phyloP scores from a whole-genome alignment of 106 monocot species.

The Agapanthus africanus region DNA sequence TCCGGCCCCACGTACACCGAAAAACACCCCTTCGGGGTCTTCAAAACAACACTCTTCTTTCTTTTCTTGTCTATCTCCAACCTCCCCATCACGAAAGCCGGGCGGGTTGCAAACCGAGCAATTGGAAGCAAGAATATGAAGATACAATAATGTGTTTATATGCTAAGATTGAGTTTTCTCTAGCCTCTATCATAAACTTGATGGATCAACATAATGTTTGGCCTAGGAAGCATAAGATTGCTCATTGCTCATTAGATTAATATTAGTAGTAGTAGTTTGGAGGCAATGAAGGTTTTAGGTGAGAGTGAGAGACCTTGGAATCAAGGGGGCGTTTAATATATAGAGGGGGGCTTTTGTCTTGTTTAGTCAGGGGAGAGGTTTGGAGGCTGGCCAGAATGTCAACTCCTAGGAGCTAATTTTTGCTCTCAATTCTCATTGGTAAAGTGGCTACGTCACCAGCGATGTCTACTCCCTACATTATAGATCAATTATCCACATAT shows the following conservation, averaged over 20 bases:
- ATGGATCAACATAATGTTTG: not conserved
- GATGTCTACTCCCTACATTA: no score
- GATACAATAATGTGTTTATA: not conserved
- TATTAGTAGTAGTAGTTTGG: not conserved
- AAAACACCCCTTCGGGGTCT: constrained; percentile 24
- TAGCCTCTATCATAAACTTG: not conserved
- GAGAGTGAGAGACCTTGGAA: no score
- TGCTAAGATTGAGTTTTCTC: not conserved
- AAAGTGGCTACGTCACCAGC: no score
- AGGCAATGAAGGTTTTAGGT: not conserved
- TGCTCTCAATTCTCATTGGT: no score
- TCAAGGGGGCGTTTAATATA: no score
- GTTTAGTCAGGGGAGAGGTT: no score
- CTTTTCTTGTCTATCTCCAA: not conserved
- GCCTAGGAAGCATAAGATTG: not conserved
- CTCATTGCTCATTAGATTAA: not conserved
- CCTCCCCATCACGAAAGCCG: no score
- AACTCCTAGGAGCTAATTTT: no score
- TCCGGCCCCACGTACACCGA: constrained; percentile 41
- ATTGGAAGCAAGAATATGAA: not conserved
- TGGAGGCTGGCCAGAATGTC: no score
- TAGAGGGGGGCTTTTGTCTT: no score
- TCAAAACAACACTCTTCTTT: not conserved
- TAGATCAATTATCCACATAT: no score
- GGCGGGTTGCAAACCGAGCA: no score